Percentiles rank a stretch among this genome's conserved stretches.
phyloP scores from a whole-genome alignment of 2,329 filamentous ascomycete genomes.

The Ceratocystis eucalypticola region DNA sequence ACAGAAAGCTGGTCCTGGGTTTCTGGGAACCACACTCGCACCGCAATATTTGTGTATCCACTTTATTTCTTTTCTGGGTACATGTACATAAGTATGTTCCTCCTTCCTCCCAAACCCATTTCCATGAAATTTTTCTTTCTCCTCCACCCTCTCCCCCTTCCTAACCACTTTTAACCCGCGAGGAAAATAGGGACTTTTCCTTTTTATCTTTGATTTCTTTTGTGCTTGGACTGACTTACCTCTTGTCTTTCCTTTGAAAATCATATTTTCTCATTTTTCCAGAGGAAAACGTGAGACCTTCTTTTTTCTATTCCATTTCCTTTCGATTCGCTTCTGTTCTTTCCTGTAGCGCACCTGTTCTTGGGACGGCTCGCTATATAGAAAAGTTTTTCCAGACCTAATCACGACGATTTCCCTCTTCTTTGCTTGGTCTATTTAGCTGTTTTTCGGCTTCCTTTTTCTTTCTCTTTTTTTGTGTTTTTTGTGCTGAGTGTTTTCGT shows the following conservation, averaged over 20 bases:
- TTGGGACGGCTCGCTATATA: slow-evolving; percentile 14
- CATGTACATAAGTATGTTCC: slow-evolving; percentile 20
- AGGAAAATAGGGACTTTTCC: slow-evolving; percentile 17
- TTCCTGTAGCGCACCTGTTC: slow-evolving; percentile 14
- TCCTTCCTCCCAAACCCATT: slow-evolving; percentile 11
- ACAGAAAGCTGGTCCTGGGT: not conserved
- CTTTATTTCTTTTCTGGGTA: slow-evolving; percentile 25
- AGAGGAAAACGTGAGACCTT: slow-evolving; percentile 31
- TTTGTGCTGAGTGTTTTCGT: not conserved
- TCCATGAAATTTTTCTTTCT: slow-evolving; percentile 24
- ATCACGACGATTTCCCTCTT: not conserved
- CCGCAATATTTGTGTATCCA: slow-evolving; percentile 17
- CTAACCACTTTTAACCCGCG: slow-evolving; percentile 21
- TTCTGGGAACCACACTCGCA: not conserved
- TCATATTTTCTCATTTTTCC: slow-evolving; percentile 32
- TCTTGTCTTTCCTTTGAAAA: slow-evolving; percentile 21
- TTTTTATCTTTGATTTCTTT: slow-evolving; percentile 18
- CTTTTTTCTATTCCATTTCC: slow-evolving; percentile 28
- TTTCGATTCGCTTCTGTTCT: slow-evolving; percentile 26
- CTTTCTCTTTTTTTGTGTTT: not conserved
- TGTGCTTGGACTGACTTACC: slow-evolving; percentile 15
- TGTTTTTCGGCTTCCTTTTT: not conserved
- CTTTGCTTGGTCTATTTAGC: not conserved
- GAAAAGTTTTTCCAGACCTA: slow-evolving; percentile 4
- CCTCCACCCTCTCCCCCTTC: slow-evolving; percentile 23